Percentiles rank a stretch among this genome's conserved stretches.
These are phyloP conservation scores for Neurospora terricola DNA, from an alignment of 495 filamentous ascomycete genomes.

Conservation along the genomic window DNA sequence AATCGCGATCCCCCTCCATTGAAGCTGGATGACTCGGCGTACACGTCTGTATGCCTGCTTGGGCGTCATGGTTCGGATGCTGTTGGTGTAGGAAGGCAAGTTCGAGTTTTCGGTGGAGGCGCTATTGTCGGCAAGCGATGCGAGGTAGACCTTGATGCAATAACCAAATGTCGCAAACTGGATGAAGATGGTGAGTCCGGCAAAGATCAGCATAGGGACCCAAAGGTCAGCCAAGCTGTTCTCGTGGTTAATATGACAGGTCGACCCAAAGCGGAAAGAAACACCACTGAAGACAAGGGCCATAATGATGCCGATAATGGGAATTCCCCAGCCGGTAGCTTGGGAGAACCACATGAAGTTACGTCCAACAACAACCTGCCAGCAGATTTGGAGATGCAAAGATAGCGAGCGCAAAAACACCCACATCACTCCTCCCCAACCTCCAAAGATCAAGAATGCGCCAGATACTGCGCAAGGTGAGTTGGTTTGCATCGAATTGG, in stretches of 20 bases:
- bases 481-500: slow-evolving; percentile 80
- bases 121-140: slow-evolving; percentile 64
- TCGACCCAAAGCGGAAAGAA: slow-evolving; percentile 82
- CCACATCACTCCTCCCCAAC: slow-evolving; percentile 76
- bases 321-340: slow-evolving; percentile 71
- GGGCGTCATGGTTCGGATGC: slow-evolving; percentile 73
- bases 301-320: slow-evolving; percentile 57
- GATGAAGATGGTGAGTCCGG: slow-evolving; percentile 67
- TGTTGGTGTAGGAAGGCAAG: slow-evolving; percentile 69
- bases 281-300: slow-evolving; percentile 82
- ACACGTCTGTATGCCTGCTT: slow-evolving; percentile 82
- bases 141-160: slow-evolving; percentile 89
- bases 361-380: slow-evolving; percentile 80
- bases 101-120: slow-evolving; percentile 59
- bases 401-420: slow-evolving; percentile 84
- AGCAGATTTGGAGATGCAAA: slow-evolving; percentile 94
- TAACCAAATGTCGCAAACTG: slow-evolving; percentile 81
- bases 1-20: slow-evolving; percentile 86
- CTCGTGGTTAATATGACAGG: slow-evolving; percentile 86
- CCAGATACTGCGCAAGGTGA: slow-evolving; percentile 81
- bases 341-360: slow-evolving; percentile 88
- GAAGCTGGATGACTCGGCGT: slow-evolving; percentile 74
- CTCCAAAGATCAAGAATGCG: slow-evolving; percentile 72
- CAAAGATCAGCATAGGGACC: slow-evolving; percentile 76
- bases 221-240: slow-evolving; percentile 77